Percentiles rank a stretch among this genome's conserved stretches.
Evolutionary conservation across 1,284 basidiomycete genomes (phyloP).

Genomic region (Trichosporon coremiiforme): DNA sequence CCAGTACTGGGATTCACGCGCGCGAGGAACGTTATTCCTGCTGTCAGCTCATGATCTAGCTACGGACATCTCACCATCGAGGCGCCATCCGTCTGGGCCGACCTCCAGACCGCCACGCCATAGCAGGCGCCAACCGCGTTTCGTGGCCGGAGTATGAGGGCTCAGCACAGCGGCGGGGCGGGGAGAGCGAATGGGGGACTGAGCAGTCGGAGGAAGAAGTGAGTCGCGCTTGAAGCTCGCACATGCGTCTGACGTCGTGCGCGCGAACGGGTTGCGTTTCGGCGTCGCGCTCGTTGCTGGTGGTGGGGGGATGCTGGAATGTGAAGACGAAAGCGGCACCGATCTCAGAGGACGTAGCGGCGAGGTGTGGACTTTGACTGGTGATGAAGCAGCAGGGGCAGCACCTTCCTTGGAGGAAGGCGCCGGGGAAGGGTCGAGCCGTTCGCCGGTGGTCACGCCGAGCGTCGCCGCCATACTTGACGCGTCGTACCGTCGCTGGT

Average conservation of each 20-base stretch:
- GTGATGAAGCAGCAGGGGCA: background rate
- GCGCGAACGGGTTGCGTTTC: conserved; percentile 26
- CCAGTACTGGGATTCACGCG: conserved; percentile 3
- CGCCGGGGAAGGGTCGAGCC: background rate
- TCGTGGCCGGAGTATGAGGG: background rate
- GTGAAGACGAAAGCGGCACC: background rate
- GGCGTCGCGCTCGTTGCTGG: background rate
- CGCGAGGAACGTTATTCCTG: conserved; percentile 53
- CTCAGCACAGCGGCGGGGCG: background rate
- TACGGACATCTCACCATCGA: conserved; percentile 44
- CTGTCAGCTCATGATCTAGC: background rate
- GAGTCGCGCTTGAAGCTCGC: conserved; percentile 16
- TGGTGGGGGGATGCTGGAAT: background rate
- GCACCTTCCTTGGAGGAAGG: background rate
- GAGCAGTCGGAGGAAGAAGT: conserved; percentile 15
- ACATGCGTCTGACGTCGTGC: conserved; percentile 4
- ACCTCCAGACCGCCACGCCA: conserved; percentile 56
- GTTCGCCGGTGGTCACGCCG: background rate
- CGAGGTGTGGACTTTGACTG: background rate
- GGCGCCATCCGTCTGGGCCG: conserved; percentile 50
- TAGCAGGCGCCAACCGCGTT: conserved; percentile 47
- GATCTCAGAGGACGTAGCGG: conserved; percentile 2
- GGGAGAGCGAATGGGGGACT: background rate
- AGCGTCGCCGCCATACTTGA: conserved; percentile 4
- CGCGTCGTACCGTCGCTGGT: background rate